A percentile compares a stretch with the other conserved stretches of the same genome.
Evolutionary conservation across 106 monocot species (phyloP).

Genomic region (Cymbidium sinense): DNA sequence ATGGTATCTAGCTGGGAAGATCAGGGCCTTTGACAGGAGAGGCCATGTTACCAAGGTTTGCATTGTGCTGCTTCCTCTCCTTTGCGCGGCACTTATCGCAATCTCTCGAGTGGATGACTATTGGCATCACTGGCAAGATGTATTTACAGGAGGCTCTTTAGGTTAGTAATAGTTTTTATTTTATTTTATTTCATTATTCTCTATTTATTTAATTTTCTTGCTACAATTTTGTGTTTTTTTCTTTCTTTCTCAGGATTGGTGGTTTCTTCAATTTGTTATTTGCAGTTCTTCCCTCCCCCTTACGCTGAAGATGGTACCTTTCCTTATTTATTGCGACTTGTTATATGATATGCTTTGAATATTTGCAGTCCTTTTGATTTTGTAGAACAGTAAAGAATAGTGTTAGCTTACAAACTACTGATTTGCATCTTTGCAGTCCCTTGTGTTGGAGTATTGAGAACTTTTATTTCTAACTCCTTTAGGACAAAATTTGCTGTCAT

Average conservation of each 20-base stretch:
- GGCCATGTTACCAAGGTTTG: constrained; percentile 71
- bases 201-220: not conserved
- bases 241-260: constrained; percentile 27
- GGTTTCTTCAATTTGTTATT: constrained; percentile 48
- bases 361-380: no score
- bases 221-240: not conserved
- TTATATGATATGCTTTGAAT: not conserved
- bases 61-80: constrained; percentile 52
- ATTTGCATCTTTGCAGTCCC: no score
- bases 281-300: constrained; percentile 64
- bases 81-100: constrained; percentile 48
- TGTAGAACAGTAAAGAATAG: no score
- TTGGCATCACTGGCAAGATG: constrained; percentile 86
- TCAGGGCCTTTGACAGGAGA: constrained; percentile 45
- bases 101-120: constrained; percentile 76
- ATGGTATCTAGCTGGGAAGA: constrained; percentile 64
- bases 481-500: no score
- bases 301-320: constrained; percentile 33
- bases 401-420: no score
- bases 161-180: constrained; percentile 17
- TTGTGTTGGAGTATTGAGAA: no score
- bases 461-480: no score
- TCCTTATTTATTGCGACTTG: not conserved
- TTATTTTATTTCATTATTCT: not conserved
- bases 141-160: constrained; percentile 46